phyloP scores from a whole-genome alignment of 2,329 filamentous ascomycete genomes.

The Fusarium robinianum region DNA sequence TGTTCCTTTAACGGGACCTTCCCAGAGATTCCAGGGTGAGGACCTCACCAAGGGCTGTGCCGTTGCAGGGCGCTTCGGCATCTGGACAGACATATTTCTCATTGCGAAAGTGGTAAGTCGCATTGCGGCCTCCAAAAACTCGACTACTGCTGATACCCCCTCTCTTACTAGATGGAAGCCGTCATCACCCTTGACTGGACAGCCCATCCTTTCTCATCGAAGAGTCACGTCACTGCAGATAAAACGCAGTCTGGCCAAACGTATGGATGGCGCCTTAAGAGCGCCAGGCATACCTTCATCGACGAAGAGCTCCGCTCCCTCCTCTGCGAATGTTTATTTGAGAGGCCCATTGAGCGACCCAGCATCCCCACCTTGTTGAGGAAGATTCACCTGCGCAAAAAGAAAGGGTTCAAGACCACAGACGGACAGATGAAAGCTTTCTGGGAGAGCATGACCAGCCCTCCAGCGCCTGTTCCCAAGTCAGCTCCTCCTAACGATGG shows the following conservation, averaged over 20 bases:
- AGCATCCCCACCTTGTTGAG: constrained; percentile 27
- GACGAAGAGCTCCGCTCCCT: constrained; percentile 32
- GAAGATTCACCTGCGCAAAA: constrained; percentile 26
- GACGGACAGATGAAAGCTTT: constrained; percentile 20
- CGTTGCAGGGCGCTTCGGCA: constrained; percentile 37
- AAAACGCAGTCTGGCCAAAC: constrained; percentile 9
- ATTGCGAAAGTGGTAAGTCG: constrained; percentile 34
- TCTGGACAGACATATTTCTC: constrained; percentile 39
- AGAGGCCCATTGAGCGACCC: constrained; percentile 36
- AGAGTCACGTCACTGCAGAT: constrained; percentile 3
- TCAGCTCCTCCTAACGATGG: too few relatives aligned
- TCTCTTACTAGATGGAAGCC: constrained; percentile 35
- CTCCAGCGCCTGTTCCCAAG: constrained; percentile 1
- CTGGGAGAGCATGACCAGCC: constrained; percentile 24
- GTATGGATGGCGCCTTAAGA: constrained; percentile 32
- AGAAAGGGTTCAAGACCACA: constrained; percentile 20
- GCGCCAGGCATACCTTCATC: constrained; percentile 5
- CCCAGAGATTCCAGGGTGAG: constrained; percentile 15
- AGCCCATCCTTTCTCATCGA: constrained; percentile 19
- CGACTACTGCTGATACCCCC: too few relatives aligned
- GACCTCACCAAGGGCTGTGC: constrained; percentile 13
- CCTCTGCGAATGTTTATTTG: constrained; percentile 34
- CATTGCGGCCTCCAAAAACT: too few relatives aligned
- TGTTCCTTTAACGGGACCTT: neutral
- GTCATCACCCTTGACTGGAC: constrained; percentile 26